Percentiles rank a stretch among this genome's conserved stretches.
Conservation (phyloP, 108 stramenopile species). For the Phaeodactylum tricornutum region DNA sequence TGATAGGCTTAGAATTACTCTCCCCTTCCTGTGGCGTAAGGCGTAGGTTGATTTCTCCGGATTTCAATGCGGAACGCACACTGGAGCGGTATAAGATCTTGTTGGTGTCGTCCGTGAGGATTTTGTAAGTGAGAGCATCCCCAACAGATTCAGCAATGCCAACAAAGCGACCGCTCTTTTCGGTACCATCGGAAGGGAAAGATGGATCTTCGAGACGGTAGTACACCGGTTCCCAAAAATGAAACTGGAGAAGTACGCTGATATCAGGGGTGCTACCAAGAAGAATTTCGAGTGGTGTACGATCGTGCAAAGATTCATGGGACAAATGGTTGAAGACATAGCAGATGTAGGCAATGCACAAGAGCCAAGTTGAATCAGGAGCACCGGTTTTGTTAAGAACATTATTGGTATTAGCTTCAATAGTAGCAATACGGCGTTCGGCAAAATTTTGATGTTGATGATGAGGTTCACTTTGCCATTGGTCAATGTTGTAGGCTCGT, state of each 20-base stretch:
- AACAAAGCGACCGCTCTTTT: conserved; percentile 10
- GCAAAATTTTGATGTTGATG: conserved; percentile 18
- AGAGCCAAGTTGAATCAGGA: conserved; percentile 13
- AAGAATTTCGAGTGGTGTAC: conserved; percentile 4
- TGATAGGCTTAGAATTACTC: too few relatives aligned
- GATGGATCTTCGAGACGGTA: background rate
- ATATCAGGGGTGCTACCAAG: conserved; percentile 14
- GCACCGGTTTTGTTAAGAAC: conserved; percentile 15
- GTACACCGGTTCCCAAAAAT: conserved; percentile 11
- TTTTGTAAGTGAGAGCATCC: conserved; percentile 15
- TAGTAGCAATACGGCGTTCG: conserved; percentile 5
- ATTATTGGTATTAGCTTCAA: conserved; percentile 6
- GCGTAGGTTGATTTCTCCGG: background rate
- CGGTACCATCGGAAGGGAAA: background rate
- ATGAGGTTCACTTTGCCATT: conserved; percentile 11
- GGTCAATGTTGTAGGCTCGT: conserved; percentile 3
- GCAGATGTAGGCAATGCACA: conserved; percentile 9
- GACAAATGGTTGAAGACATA: conserved; percentile 7
- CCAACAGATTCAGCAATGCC: conserved; percentile 25
- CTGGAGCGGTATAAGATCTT: conserved; percentile 12
- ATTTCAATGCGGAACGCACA: background rate
- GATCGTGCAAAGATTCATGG: background rate
- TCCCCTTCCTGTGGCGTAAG: too few relatives aligned
- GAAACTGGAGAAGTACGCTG: conserved; percentile 6
- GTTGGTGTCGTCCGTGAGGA: conserved; percentile 3